phyloP scores from a whole-genome alignment of 164 flowering plant genomes.

The Magnolia changhungtana region DNA sequence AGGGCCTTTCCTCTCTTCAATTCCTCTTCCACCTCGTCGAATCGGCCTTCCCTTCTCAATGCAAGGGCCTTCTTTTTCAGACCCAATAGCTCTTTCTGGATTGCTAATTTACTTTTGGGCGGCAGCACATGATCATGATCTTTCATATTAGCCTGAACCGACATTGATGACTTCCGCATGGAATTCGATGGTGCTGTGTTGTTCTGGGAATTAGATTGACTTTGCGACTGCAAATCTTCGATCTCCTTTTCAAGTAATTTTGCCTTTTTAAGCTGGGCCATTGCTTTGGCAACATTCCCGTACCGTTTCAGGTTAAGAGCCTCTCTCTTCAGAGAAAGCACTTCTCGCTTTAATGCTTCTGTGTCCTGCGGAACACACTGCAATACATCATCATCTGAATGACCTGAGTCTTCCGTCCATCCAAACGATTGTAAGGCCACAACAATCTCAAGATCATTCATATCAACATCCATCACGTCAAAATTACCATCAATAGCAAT shows the following conservation, averaged over 20 bases:
- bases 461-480: constrained; percentile 82
- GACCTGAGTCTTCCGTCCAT: constrained; percentile 64
- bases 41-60: constrained; percentile 73
- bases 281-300: constrained; percentile 70
- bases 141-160: constrained; percentile 12
- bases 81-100: constrained; percentile 73
- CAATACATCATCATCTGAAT: constrained; percentile 18
- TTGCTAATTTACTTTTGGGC: constrained; percentile 52
- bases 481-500: constrained; percentile 40
- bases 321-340: constrained; percentile 62
- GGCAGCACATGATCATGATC: constrained; percentile 20
- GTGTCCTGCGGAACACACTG: constrained; percentile 29
- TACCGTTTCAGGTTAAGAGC: constrained; percentile 65
- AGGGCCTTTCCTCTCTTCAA: constrained; percentile 67
- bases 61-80: constrained; percentile 78
- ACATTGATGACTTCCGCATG: constrained; percentile 8
- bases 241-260: constrained; percentile 64
- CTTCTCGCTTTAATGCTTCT: constrained; percentile 42
- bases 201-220: not conserved
- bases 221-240: constrained; percentile 27
- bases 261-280: constrained; percentile 67
- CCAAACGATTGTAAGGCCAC: constrained; percentile 70
- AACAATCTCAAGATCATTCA: constrained; percentile 77
- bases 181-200: constrained; percentile 4
- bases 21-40: constrained; percentile 81